Evolutionary conservation across 192 early-diverging fungal species (phyloP).

Genomic region (Coemansia aciculifera): DNA sequence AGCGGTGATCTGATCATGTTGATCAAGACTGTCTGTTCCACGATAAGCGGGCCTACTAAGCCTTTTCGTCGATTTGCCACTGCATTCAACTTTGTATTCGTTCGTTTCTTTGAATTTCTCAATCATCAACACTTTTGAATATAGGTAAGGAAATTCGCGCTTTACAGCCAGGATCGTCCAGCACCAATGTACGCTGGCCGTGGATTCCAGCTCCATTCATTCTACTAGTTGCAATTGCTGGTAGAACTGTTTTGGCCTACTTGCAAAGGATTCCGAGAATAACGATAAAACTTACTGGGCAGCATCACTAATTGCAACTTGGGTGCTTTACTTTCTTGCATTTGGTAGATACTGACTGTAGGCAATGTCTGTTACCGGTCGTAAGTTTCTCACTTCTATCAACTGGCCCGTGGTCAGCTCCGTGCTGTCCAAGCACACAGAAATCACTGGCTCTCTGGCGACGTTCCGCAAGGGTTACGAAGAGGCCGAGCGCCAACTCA

Average conservation of each 20-base stretch:
- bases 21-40: neutral
- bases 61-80: neutral
- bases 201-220: neutral
- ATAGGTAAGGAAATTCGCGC: neutral
- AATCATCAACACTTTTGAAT: constrained; percentile 1
- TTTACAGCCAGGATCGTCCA: neutral
- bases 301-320: neutral
- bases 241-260: neutral
- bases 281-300: neutral
- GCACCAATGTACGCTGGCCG: neutral
- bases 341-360: constrained; percentile 5
- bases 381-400: constrained; percentile 70
- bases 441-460: constrained; percentile 80
- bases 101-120: neutral
- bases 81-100: neutral
- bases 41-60: neutral
- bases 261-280: neutral
- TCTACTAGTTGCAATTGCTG: neutral
- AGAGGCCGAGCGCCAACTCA: constrained; percentile 80
- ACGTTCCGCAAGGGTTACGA: constrained; percentile 96
- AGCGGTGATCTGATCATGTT: neutral
- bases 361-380: constrained; percentile 53
- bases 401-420: constrained; percentile 88
- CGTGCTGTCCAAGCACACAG: constrained; percentile 77
- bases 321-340: neutral